A percentile compares a stretch with the other conserved stretches of the same genome.
These are phyloP conservation scores for Barnettozyma hawaiiensis DNA, from an alignment of 1,139 yeast genomes.

Conservation along the genomic window DNA sequence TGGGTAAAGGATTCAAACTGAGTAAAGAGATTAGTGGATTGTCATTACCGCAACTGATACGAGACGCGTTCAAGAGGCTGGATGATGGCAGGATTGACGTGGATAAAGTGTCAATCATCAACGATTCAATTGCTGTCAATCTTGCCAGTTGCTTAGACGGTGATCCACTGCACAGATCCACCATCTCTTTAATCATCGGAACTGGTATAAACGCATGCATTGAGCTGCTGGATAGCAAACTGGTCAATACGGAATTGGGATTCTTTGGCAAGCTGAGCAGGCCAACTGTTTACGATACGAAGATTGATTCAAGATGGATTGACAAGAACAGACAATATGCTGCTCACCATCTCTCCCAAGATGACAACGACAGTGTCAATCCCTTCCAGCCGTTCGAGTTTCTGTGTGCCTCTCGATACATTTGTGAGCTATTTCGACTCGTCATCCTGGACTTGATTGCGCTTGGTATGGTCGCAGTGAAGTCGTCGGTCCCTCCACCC, in stretches of 20 bases:
- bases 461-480: background rate
- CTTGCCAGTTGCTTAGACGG: conserved; percentile 17
- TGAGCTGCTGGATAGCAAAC: conserved; percentile 5
- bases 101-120: conserved; percentile 24
- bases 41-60: conserved; percentile 20
- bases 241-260: conserved; percentile 31
- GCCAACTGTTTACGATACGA: conserved; percentile 18
- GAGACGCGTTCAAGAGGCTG: conserved; percentile 4
- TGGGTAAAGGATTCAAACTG: conserved; percentile 33
- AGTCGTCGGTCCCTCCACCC: background rate
- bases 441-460: conserved; percentile 12
- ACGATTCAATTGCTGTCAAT: conserved; percentile 32
- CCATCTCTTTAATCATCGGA: conserved; percentile 31
- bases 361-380: background rate
- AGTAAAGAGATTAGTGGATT: conserved; percentile 17
- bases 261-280: conserved; percentile 26
- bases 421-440: conserved; percentile 20
- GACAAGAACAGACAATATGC: background rate
- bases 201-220: conserved; percentile 34
- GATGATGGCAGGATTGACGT: conserved; percentile 17
- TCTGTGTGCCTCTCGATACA: conserved; percentile 19
- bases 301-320: conserved; percentile 17
- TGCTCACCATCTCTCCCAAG: conserved; percentile 5
- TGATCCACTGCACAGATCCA: conserved; percentile 12
- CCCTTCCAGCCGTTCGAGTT: conserved; percentile 24